A percentile compares a stretch with the other conserved stretches of the same genome.
These are phyloP conservation scores for Erysimum cheiri DNA, from an alignment of 441 rosid genomes.

Conservation along the genomic window DNA sequence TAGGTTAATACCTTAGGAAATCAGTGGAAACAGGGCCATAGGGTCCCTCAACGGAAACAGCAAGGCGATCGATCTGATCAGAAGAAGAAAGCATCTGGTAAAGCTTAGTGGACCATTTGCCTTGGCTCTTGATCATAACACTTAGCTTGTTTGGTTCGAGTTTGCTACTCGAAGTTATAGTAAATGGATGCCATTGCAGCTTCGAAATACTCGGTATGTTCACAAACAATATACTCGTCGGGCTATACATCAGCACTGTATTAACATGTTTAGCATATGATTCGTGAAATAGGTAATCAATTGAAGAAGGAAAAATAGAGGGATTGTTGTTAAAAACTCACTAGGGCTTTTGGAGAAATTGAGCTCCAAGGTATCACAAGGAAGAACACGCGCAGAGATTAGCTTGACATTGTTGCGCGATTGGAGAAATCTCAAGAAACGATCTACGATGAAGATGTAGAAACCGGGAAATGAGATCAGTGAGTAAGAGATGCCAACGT, in stretches of 20 bases:
- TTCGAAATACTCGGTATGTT: conserved; percentile 20
- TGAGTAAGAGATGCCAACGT: conserved; percentile 11
- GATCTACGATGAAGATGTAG: conserved; percentile 9
- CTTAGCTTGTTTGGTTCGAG: conserved; percentile 15
- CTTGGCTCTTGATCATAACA: conserved; percentile 18
- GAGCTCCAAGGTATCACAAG: conserved; percentile 10
- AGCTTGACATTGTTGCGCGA: conserved; percentile 15
- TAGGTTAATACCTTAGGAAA: conserved; percentile 1
- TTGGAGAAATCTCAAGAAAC: conserved; percentile 16
- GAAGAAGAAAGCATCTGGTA: conserved; percentile 17
- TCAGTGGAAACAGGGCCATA: conserved; percentile 16
- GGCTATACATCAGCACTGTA: conserved; percentile 1
- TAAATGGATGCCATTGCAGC: conserved; percentile 19
- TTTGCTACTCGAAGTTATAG: conserved; percentile 17
- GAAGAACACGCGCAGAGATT: background rate
- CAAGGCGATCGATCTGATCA: background rate
- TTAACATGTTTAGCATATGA: background rate
- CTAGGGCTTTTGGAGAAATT: conserved; percentile 16
- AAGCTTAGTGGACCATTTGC: conserved; percentile 15
- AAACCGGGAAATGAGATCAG: conserved; percentile 19
- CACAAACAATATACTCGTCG: conserved; percentile 9
- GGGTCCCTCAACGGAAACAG: conserved; percentile 21
- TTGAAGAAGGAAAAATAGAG: background rate
- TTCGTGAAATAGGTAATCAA: background rate
- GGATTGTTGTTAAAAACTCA: background rate